Percentiles rank a stretch among this genome's conserved stretches.
Evolutionary conservation across 2,329 filamentous ascomycete species (phyloP).

Genomic region (Biscogniauxia marginata): DNA sequence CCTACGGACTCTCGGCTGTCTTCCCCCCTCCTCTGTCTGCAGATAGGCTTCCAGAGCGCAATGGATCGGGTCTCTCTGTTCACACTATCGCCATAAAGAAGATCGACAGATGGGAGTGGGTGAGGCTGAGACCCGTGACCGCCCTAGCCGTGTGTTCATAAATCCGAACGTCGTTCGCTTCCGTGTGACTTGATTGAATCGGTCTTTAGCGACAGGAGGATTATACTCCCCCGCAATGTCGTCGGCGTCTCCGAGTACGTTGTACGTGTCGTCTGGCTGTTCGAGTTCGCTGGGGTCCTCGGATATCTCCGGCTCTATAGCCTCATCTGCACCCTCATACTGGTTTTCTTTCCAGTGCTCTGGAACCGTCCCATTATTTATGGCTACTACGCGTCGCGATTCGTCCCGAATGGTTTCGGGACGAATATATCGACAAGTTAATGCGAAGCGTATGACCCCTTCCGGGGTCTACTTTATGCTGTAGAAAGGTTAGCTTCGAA

Average conservation of each 20-base stretch:
- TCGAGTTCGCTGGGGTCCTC: no score
- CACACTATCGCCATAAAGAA: no score
- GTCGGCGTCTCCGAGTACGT: no score
- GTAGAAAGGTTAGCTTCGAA: background rate
- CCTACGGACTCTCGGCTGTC: no score
- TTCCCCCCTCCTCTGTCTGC: no score
- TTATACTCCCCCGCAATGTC: background rate
- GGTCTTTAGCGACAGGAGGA: background rate
- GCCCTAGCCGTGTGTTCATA: no score
- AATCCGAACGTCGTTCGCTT: background rate
- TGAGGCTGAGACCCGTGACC: no score
- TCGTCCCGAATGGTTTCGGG: constrained; percentile 14
- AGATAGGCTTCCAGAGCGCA: no score
- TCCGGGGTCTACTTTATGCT: constrained; percentile 15
- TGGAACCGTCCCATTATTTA: constrained; percentile 13
- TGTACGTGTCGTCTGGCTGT: no score
- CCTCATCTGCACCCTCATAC: constrained; percentile 11
- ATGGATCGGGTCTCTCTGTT: no score
- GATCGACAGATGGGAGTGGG: no score
- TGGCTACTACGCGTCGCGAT: constrained; percentile 7
- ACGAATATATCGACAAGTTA: constrained; percentile 19
- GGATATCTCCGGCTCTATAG: no score
- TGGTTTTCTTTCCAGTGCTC: constrained; percentile 10
- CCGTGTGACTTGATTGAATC: background rate
- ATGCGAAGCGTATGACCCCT: constrained; percentile 13